phyloP scores from a whole-genome alignment of 2,329 filamentous ascomycete genomes.

The Leptographium galeiforme region DNA sequence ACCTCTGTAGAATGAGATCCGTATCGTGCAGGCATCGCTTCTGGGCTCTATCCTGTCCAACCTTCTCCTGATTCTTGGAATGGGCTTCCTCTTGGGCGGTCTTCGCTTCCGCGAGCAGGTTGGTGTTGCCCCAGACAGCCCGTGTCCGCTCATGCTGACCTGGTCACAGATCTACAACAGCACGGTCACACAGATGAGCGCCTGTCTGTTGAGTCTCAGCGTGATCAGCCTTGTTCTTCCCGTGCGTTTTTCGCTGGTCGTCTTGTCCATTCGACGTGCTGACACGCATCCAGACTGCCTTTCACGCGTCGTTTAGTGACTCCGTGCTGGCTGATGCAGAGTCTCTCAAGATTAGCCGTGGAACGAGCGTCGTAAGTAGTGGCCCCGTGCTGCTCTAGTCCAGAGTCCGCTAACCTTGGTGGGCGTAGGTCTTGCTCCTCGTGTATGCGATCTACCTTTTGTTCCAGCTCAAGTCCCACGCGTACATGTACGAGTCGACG shows the following conservation, averaged over 20 bases:
- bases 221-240: conserved; percentile 81
- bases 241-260: conserved; percentile 26
- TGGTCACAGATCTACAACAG: conserved; percentile 66
- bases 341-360: conserved; percentile 75
- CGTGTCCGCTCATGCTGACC: not conserved
- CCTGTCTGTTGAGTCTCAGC: conserved; percentile 77
- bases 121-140: conserved; percentile 10
- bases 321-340: conserved; percentile 47
- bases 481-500: conserved; percentile 84
- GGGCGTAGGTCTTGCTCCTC: conserved; percentile 52
- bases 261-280: too few relatives aligned
- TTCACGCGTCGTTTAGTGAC: conserved; percentile 73
- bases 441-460: conserved; percentile 75
- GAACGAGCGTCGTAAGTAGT: conserved; percentile 64
- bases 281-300: conserved; percentile 50
- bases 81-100: conserved; percentile 80
- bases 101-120: conserved; percentile 78
- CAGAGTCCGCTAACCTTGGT: not conserved
- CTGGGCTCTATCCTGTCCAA: conserved; percentile 85
- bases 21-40: conserved; percentile 81
- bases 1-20: conserved; percentile 53
- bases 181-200: conserved; percentile 92
- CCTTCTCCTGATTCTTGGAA: conserved; percentile 75
- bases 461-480: conserved; percentile 84
- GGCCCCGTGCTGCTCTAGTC: too few relatives aligned